Percentiles rank a stretch among this genome's conserved stretches.
Conservation (phyloP, 2,329 filamentous ascomycete species). For the Phoma sp. region DNA sequence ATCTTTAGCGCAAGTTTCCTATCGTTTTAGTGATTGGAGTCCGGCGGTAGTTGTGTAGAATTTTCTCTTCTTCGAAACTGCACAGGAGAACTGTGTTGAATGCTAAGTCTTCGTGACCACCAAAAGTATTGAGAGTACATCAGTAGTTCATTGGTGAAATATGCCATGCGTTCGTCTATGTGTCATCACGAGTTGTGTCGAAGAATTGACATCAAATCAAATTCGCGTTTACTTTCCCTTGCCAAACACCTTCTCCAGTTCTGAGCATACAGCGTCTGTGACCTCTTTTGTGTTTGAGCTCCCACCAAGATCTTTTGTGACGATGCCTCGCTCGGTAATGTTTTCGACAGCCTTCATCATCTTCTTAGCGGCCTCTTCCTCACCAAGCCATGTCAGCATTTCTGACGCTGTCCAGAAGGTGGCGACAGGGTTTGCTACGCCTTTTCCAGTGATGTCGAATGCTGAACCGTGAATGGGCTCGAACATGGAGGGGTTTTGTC, state of each 20-base stretch:
- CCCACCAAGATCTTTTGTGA: constrained; percentile 63
- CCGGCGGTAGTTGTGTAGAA: no score
- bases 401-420: constrained; percentile 66
- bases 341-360: constrained; percentile 61
- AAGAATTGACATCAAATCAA: neutral
- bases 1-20: no score
- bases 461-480: constrained; percentile 67
- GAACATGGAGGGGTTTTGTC: constrained; percentile 66
- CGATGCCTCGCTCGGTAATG: constrained; percentile 60
- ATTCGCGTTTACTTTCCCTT: neutral
- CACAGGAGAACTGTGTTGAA: no score
- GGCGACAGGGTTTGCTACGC: constrained; percentile 63
- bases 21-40: no score
- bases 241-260: constrained; percentile 39
- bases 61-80: no score
- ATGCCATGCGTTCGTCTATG: neutral
- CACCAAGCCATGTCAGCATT: constrained; percentile 65
- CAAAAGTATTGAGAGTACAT: no score
- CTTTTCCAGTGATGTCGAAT: constrained; percentile 65
- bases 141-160: no score
- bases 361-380: constrained; percentile 57
- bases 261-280: constrained; percentile 51
- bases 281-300: constrained; percentile 51
- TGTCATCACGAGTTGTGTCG: neutral
- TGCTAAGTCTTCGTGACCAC: no score